Base-by-base conservation (phyloP, 164 flowering plant species). In the Echeveria elegans region DNA sequence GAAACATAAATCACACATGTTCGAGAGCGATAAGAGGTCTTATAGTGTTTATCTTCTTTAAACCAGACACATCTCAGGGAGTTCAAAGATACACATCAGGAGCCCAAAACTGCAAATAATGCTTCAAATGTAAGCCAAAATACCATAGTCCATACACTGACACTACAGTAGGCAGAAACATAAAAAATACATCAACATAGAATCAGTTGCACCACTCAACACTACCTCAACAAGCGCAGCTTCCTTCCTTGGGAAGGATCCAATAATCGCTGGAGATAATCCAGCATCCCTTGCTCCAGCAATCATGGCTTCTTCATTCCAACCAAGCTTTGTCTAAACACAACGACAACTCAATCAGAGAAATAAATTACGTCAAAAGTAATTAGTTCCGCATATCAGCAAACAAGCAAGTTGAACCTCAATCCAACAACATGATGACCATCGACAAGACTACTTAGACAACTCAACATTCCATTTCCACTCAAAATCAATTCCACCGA, bases 141-240 rank as follows among this genome's bases (percentile, higher is more conserved):
- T n/a, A n/a, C n/a, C n/a, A n/a, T n/a, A n/a, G n/a, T n/a, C n/a
- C n/a, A n/a, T n/a, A n/a, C n/a, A n/a, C n/a, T n/a, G n/a, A n/a
- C n/a, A n/a, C n/a, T n/a, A n/a, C n/a, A n/a, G n/a, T 7, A 34
- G 7, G 9, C 21, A n/a, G n/a, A n/a, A n/a, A n/a, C 37, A 34
- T 3, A 9, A 28, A 18, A 28, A 37, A 45, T 48, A 5, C 21
- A 67, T 18, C 18, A 67, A 29, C 4, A 38, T 26, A 40, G 11
- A 52, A 52, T 23, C 28, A 21, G 12, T 7, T 52, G 28, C 11
- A 9, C 12, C 58, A n/a, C 9, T 1, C 29, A 31, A 21, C 1
- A 15, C 11, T 77, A 91, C 98, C 98, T 95, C 99, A 2, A 95
- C 94, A 1, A 95, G 86, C 43, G 87, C 88, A 59, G 96, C 99